phyloP scores from a whole-genome alignment of 179 eudicot species.

The Vitellaria paradoxa region DNA sequence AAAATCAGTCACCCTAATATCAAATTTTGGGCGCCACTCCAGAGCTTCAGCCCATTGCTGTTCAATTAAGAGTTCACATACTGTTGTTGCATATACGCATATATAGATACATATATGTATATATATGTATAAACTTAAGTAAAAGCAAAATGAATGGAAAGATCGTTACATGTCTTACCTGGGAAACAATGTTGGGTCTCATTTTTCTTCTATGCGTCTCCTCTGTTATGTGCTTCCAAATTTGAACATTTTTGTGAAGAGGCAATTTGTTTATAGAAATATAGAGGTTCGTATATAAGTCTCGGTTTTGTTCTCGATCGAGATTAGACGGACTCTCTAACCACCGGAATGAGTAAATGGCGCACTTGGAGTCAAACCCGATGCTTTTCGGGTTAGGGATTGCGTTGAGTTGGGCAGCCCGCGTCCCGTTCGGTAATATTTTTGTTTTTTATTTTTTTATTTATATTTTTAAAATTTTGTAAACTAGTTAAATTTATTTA shows the following conservation, averaged over 20 bases:
- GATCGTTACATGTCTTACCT: slow-evolving; percentile 50
- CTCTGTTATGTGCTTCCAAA: not conserved
- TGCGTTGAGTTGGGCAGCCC: too few relatives aligned
- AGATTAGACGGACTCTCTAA: too few relatives aligned
- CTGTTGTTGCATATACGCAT: not conserved
- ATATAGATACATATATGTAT: not conserved
- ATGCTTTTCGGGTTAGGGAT: too few relatives aligned
- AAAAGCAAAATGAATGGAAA: not conserved
- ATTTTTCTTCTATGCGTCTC: slow-evolving; percentile 28
- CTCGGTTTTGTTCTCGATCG: too few relatives aligned
- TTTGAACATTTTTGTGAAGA: not conserved
- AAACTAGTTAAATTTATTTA: too few relatives aligned
- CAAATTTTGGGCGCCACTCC: not conserved
- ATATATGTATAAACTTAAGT: not conserved
- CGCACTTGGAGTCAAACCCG: too few relatives aligned
- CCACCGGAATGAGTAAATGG: too few relatives aligned
- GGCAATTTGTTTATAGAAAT: too few relatives aligned
- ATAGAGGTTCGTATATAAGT: too few relatives aligned
- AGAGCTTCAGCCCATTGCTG: not conserved
- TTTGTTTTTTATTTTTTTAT: too few relatives aligned
- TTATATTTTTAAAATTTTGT: too few relatives aligned
- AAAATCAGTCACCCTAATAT: not conserved
- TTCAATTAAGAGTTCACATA: not conserved
- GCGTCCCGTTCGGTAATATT: too few relatives aligned
- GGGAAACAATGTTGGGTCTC: slow-evolving; percentile 81